These are phyloP conservation scores for Pythium phragmitis DNA, from an alignment of 352 stramenopile species.

Conservation along the genomic window DNA sequence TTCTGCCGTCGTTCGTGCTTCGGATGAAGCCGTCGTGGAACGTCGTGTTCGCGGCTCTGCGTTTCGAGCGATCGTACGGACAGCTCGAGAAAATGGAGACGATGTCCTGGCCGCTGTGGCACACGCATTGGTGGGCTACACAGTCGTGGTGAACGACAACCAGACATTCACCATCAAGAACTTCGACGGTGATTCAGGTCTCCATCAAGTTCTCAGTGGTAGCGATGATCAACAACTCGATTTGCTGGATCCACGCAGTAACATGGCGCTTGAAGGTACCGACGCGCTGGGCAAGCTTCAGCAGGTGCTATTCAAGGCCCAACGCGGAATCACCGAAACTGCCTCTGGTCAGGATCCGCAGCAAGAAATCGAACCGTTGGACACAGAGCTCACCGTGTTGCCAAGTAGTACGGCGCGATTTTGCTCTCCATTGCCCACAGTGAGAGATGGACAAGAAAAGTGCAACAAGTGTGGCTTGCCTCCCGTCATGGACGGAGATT, in stretches of 20 bases:
- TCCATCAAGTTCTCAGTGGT: neutral
- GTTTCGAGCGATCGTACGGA: conserved; percentile 13
- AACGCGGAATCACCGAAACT: conserved; percentile 11
- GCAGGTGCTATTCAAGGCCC: conserved; percentile 15
- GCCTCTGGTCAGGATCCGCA: neutral
- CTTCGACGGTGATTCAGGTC: conserved; percentile 2
- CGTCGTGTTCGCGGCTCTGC: neutral
- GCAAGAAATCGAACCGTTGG: neutral
- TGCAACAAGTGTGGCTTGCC: conserved; percentile 23
- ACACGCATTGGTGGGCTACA: conserved; percentile 13
- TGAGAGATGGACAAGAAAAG: neutral
- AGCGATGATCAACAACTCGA: conserved; percentile 7
- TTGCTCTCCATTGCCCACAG: neutral
- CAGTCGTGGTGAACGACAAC: neutral
- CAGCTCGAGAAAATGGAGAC: neutral
- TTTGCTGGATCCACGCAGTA: neutral
- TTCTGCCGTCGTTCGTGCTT: neutral
- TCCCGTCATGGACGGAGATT: conserved; percentile 24
- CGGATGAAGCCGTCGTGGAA: conserved; percentile 3
- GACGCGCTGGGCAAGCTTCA: conserved; percentile 13
- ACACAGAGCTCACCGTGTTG: conserved; percentile 15
- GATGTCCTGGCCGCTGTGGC: conserved; percentile 14
- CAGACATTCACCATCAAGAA: conserved; percentile 5
- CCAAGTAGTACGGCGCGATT: conserved; percentile 15
- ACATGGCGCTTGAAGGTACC: conserved; percentile 1